Evolutionary conservation across 805 yeast species (phyloP), one percentile per base, ranked within the genome.

Genomic region (Metschnikowia picachoensis): DNA sequence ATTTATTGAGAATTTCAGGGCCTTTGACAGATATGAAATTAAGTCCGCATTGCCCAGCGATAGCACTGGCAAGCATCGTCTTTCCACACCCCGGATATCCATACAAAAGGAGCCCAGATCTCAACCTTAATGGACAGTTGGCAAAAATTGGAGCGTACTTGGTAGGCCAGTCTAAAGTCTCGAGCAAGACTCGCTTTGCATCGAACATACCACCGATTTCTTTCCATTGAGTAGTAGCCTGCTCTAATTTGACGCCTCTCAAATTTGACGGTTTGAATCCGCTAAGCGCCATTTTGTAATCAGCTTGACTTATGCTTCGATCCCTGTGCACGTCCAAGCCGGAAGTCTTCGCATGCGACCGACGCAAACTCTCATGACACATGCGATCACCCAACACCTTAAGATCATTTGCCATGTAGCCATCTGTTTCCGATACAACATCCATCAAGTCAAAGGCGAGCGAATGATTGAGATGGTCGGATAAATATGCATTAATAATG

Each of bases 81-180:
- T 92, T 92, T 38, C 99, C 99, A 67, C 99, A 92, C 2, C 99
- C 99, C 0, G 99, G 98, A 61, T 88, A 92, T 0, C 99, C 99
- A 64, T 92, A 92, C 12, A 92, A 75, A 41, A 92, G 68, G 20
- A 92, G 80, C 41, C 99, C 99, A 0, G 97, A 88, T 57, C 98
- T 76, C 43, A 92, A 72, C 45, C 98, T 70, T 43, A 92, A 69
- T 0, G 98, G 96, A 58, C 96, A 88, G 50, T 80, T 81, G 14
- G 84, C 83, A 66, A 94, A 92, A n/a, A 92, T 88, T 6, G 97
- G 97, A 0, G 96, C 95, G 60, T 92, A 92, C 58, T 84, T 89
- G 1, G 96, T 88, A 2, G 99, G 99, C 97, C 97, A 92, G 60
- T 94, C 98, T 30, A 92, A 67, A 0, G 98, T 94, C 60, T 92